Base-by-base conservation (phyloP, 176 grass and related monocot genomes). In the Carex parvula region DNA sequence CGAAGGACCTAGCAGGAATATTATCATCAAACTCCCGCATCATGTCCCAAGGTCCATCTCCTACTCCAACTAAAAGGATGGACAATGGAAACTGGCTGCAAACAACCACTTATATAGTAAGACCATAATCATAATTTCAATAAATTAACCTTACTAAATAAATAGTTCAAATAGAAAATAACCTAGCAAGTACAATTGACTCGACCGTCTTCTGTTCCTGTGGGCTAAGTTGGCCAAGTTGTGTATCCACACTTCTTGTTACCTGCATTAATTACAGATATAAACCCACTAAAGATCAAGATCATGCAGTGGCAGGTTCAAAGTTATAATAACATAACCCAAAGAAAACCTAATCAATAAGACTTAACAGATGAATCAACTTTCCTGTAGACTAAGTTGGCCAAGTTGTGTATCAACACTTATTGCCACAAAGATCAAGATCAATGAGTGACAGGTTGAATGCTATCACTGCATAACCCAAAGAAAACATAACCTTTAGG, bases 11-110 rank as follows among this genome's bases (percentile, higher is more conserved):
- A 78, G 84, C 42, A 64, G 88, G 88, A 68, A 89, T 89, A 74
- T 89, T 83, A 65, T 89, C 88, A 70, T 89, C 88, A 61, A 89
- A 89, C 66, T 86, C 84, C 12, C 67, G 71, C 88, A 86, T 89
- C 84, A 79, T 86, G 59, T 89, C 88, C 88, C 88, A 89, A 48
- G 88, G 88, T 48, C 88, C 88, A 86, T 89, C 88, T 33, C 88
- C 88, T 29, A 89, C 88, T 86, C 88, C 88, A 69, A 89, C 88
- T 80, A 89, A 79, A 48, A 89, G 64, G 64, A 89, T 89, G 50
- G 88, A 89, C 70, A 89, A 62, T 13, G 88, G 88, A 60, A 83
- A 86, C 42, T 86, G 52, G 58, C 88, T 89, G 79, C 84, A 86
- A 65, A 69, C 39, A 74, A 62, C 75, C 26, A 69, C 37, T n/a